Base-by-base conservation (phyloP, 805 yeast genomes). In the Metschnikowia lachancei region DNA sequence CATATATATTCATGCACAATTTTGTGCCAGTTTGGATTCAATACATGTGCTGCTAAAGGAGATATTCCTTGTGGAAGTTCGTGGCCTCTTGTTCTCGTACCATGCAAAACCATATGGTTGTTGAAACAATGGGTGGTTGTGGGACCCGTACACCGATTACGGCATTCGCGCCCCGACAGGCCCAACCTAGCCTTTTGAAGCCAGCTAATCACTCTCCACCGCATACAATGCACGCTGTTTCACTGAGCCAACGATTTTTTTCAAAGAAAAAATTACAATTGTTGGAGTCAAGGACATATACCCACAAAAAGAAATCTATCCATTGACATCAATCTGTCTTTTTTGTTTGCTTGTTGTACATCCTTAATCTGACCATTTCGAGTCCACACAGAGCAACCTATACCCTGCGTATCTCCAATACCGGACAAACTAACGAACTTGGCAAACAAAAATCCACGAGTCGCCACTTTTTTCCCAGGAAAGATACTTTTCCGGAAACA, bases 191-290 rank as follows among this genome's bases (percentile, higher is more conserved):
- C 22, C 17, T 33, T 32, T 38, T 26, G 17, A 20, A 38, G 38
- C 33, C 42, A 36, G 42, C 35, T 26, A 32, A 19, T 22, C 46
- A 37, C 42, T 38, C 38, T 22, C 36, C 12, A 24, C 32, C 39
- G 42, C 46, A 41, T 24, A 43, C 46, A 43, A 37, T 43, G 37
- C 41, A 43, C 46, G 37, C 39, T 12, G 31, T 43, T 37, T 43
- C 29, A 43, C 16, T 9, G 13, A 28, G 30, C 4, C 45, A 34
- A 26, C 8, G 7, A 26, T 26, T 10, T 26, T 26, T 26, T 9
- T 26, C 11, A 26, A 12, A n/a, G 16, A 28, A 35, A 41, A 19
- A 41, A 41, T 18, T 6, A 12, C n/a, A 29, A 33, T 33, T 31
- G 36, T 30, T n/a, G 14, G 16, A 13, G 13, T n/a, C 13, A 18